Evolutionary conservation across 176 grass and related monocot species (phyloP), one percentile per base, ranked within the genome.

Genomic region (Phoenix roebelenii): DNA sequence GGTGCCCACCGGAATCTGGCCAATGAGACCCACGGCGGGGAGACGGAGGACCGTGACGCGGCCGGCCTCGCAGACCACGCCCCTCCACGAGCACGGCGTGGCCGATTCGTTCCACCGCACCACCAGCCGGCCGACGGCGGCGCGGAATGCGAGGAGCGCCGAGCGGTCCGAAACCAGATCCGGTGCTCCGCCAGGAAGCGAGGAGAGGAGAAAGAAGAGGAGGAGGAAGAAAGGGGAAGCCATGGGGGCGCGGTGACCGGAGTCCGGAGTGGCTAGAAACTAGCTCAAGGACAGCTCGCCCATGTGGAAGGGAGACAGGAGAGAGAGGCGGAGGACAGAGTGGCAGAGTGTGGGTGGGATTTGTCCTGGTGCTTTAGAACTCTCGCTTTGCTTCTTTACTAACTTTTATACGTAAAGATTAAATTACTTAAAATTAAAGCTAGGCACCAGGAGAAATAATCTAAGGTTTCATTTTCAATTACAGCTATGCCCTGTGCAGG

Each of bases 11-110:
- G 93, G 93, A 73, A 98, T 85, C 70, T 15, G 54, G 58, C 93
- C 93, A 57, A 87, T 77, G 71, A 98, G 84, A 4, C 87, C 84
- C 1, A 72, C 76, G 67, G 81, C 93, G 0, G 93, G 93, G 44
- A 97, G 81, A 10, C 84, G 93, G 66, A 97, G 69, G 35, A 77
- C 78, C 0, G 59, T 61, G 49, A 92, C 84, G 62, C 87, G 84
- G 54, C 82, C 82, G 59, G 57, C 73, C 76, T 84, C 59, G 65
- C 93, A 97, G 24, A 57, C 59, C 25, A 97, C 75, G 0, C 93
- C 93, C 35, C 60, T 66, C 93, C 87, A 91, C 49, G 77, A 72
- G 71, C 93, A 97, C 29, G 93, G 74, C 12, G 84, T 17, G 51
- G 68, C 60, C 10, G 69, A 82, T 57, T 78, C 64, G 78, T 88